Percentiles rank a stretch among this genome's conserved stretches.
These are phyloP conservation scores for Penicillium crustosum DNA, from an alignment of 2,329 filamentous ascomycete genomes.

Conservation along the genomic window DNA sequence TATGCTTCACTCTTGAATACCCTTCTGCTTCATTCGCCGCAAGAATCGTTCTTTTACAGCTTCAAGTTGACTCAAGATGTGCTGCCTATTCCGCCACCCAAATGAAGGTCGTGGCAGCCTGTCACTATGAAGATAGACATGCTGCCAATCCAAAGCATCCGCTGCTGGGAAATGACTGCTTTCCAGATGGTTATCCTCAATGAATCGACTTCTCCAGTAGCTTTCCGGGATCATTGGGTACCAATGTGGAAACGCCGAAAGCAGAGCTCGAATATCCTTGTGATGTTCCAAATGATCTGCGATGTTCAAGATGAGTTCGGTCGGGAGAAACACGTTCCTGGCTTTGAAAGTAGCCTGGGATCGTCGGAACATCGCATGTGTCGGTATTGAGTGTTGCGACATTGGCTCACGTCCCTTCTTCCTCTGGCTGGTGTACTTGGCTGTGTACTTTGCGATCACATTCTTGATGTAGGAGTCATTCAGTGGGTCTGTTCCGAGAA, in stretches of 20 bases:
- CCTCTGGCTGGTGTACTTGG: neutral
- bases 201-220: neutral
- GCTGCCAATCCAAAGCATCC: neutral
- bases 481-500: neutral
- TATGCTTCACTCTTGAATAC: neutral
- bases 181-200: neutral
- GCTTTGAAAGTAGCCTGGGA: neutral
- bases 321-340: neutral
- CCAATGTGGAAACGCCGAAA: neutral
- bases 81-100: neutral
- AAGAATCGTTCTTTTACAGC: neutral
- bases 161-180: neutral
- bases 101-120: neutral
- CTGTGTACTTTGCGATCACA: neutral
- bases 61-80: neutral
- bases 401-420: neutral
- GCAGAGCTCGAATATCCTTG: neutral
- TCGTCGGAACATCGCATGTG: neutral
- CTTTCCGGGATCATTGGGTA: neutral
- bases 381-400: neutral
- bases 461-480: neutral
- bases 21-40: neutral
- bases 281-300: neutral
- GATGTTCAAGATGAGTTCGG: neutral
- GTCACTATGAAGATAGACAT: neutral